Base-by-base conservation (phyloP, 2,329 filamentous ascomycete genomes). In the Beauveria rudraprayagi region DNA sequence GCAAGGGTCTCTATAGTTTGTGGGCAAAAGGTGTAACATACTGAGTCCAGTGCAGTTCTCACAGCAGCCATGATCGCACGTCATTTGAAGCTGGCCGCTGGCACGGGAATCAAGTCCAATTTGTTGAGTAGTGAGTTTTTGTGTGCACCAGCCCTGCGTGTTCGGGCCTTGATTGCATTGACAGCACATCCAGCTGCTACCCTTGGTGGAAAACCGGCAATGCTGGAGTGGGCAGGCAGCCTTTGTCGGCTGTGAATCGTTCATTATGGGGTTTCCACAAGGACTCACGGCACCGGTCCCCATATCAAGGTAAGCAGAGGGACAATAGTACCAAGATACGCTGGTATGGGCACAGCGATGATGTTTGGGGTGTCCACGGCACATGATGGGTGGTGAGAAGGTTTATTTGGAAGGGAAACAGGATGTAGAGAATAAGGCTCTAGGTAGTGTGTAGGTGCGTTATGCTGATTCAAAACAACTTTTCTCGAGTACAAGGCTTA, bases 301-400 rank as follows among this genome's bases (percentile, higher is more conserved):
- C 37, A 80, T 69, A 67, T 83, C 79, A 62, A 83, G 77, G 37
- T 61, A 30, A 5, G 69, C 71, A 17, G 71, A 70, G 0, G 80
- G 77, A 66, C 81, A 83, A 70, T 83, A 82, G 66, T 80, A 75
- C 79, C 80, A 83, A 63, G 77, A 78, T 64, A 83, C 75, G 52
- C 80, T 83, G n/a, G 77, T 79, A 68, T 83, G 81, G 26, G 76
- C 74, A 67, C 81, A 83, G 16, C 77, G 72, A 65, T 83, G 81
- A 64, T 73, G 72, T 56, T 79, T 77, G 60, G 81, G 81, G 64
- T 82, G 80, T 56, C 79, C 80, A 73, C 80, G 76, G 65, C 81
- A 83, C 81, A 83, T 83, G 68, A 47, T 19, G 24, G 26, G 43
- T 19, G 24, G 26, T 48, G 47, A 48, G 24, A 28, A 28, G 40